Percentiles rank a stretch among this genome's conserved stretches.
These are phyloP conservation scores for Acacia confusa DNA, from an alignment of 306 rosid species.

Conservation along the genomic window DNA sequence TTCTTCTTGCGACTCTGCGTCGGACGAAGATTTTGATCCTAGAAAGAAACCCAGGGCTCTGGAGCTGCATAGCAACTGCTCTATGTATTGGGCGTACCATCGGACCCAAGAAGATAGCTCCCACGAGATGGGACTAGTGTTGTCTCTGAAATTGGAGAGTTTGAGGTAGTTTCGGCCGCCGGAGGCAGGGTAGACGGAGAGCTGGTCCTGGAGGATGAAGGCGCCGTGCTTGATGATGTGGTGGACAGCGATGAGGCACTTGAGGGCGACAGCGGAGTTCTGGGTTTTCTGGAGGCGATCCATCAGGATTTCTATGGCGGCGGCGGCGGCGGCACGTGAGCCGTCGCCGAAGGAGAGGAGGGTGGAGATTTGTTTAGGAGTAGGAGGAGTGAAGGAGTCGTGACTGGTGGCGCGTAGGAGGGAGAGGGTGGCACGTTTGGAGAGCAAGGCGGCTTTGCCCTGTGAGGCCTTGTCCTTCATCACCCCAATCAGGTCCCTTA, in stretches of 20 bases:
- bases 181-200: conserved; percentile 61
- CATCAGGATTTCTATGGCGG: conserved; percentile 67
- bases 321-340: conserved; percentile 81
- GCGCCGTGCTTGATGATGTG: conserved; percentile 58
- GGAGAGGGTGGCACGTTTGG: conserved; percentile 47
- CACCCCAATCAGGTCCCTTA: conserved; percentile 52
- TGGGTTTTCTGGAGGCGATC: conserved; percentile 76
- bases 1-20: conserved; percentile 42
- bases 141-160: conserved; percentile 80
- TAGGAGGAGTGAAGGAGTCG: conserved; percentile 60
- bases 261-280: conserved; percentile 85
- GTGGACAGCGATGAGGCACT: conserved; percentile 78
- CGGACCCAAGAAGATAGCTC: conserved; percentile 82
- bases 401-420: conserved; percentile 84
- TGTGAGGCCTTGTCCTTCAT: conserved; percentile 89
- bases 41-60: conserved; percentile 59
- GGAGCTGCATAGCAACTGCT: conserved; percentile 49
- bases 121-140: conserved; percentile 49
- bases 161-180: conserved; percentile 95
- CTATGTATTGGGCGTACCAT: conserved; percentile 75
- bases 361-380: conserved; percentile 46
- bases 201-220: conserved; percentile 91
- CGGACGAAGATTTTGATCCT: conserved; percentile 28
- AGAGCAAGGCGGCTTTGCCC: conserved; percentile 68
- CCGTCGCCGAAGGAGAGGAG: conserved; percentile 65